Conservation (phyloP, 2,329 filamentous ascomycete species). For the Colletotrichum magnum region DNA sequence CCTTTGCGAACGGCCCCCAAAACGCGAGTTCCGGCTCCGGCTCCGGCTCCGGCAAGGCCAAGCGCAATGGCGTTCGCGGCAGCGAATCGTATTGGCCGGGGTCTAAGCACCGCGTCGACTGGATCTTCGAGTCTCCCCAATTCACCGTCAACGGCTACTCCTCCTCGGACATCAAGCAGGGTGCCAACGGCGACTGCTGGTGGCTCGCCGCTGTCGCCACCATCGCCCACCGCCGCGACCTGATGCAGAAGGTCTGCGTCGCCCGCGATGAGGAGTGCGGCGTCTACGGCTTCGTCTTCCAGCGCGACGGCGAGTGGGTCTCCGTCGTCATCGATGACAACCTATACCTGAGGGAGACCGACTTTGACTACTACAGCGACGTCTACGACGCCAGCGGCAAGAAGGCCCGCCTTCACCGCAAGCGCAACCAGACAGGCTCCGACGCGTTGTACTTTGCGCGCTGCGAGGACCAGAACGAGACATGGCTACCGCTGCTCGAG, state of each 20-base stretch:
- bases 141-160: conserved; percentile 58
- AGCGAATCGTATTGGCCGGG: conserved; percentile 48
- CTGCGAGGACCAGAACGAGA: conserved; percentile 78
- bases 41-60: neutral
- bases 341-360: conserved; percentile 48
- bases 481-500: conserved; percentile 80
- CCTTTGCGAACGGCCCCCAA: neutral
- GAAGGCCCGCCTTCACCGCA: conserved; percentile 73
- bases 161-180: conserved; percentile 59
- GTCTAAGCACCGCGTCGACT: conserved; percentile 60
- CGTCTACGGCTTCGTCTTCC: conserved; percentile 82
- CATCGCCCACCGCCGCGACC: conserved; percentile 73
- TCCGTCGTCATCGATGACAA: conserved; percentile 82
- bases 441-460: conserved; percentile 79
- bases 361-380: conserved; percentile 44
- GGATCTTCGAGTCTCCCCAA: conserved; percentile 58
- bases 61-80: conserved; percentile 32
- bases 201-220: conserved; percentile 79
- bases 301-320: conserved; percentile 79
- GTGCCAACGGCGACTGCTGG: conserved; percentile 77
- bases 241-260: conserved; percentile 78
- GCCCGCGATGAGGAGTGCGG: conserved; percentile 76
- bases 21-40: too few species aligned
- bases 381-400: conserved; percentile 58
- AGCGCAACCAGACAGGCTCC: conserved; percentile 76